Base-by-base conservation (phyloP, 225 moss, liverwort and hornwort genomes). In the Antitrichia curtipendula region DNA sequence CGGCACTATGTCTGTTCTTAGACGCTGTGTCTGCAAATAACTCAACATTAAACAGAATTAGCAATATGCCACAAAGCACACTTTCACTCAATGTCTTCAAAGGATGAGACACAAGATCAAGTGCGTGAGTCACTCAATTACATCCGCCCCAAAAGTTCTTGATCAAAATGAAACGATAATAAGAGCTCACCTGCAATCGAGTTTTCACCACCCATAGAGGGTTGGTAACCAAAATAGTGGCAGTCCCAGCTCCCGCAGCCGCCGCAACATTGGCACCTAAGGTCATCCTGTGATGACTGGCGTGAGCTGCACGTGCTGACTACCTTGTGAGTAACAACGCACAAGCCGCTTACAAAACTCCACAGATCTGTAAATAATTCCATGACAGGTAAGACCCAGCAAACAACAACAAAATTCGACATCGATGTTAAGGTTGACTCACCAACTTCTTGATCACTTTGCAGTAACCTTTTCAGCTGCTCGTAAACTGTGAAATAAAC, bases 131-230 rank as follows among this genome's bases (percentile, higher is more conserved):
- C 77, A 50, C 75, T 87, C 40, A 63, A 23, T 38, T 62, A 62
- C 76, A 71, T 76, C 56, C 57, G 8, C 41, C 66, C 78, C 53
- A 80, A 40, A 78, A 28, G 9, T 77, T 63, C 59, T 47, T 54
- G 34, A 82, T 78, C 29, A 71, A 75, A 74, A 81, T 86, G 66
- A 77, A 43, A 34, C 82, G 47, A 25, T 38, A 80, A 73, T 15
- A 80, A 75, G 29, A 64, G 74, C 88, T 78, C 75, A 93, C 98
- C 95, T 98, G 98, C 82, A 98, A 65, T 61, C 98, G 92, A 66
- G 98, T 98, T 89, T 98, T 98, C 40, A 98, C 98, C 88, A 98
- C 98, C 98, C 98, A 98, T 76, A 98, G 89, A 22, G 97, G 98
- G 78, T 98, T 98, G 22, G 98, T 98, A 66, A 90, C 97, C 91